Conservation (phyloP, 2,329 filamentous ascomycete genomes). For the Ciborinia camelliae region DNA sequence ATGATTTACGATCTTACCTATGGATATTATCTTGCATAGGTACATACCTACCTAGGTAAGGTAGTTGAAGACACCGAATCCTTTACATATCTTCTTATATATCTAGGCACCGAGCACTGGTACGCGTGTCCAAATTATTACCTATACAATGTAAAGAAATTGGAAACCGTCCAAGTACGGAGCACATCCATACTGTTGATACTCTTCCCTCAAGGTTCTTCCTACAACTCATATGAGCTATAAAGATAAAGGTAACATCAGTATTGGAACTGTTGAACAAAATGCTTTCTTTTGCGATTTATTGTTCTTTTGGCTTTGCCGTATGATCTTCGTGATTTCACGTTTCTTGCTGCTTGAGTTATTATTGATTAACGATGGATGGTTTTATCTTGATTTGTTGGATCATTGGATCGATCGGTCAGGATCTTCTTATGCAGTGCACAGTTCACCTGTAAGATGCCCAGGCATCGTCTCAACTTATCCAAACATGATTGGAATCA, state of each 20-base stretch:
- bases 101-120: no score
- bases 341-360: not conserved
- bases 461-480: slow-evolving; percentile 8
- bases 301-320: no score
- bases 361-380: not conserved
- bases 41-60: no score
- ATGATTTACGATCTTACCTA: no score
- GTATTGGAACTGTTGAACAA: not conserved
- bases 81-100: not conserved
- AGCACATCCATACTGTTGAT: not conserved
- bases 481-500: not conserved
- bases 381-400: not conserved
- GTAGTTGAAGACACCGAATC: not conserved
- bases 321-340: not conserved
- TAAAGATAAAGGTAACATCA: not conserved
- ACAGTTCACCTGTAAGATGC: slow-evolving; percentile 14
- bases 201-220: not conserved
- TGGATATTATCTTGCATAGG: no score
- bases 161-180: not conserved
- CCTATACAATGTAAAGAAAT: not conserved
- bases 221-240: no score
- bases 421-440: slow-evolving; percentile 9
- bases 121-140: not conserved
- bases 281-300: not conserved
- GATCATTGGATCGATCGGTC: not conserved